These are phyloP conservation scores for Priceomyces fermenticarens DNA, from an alignment of 805 yeast genomes.

Conservation along the genomic window DNA sequence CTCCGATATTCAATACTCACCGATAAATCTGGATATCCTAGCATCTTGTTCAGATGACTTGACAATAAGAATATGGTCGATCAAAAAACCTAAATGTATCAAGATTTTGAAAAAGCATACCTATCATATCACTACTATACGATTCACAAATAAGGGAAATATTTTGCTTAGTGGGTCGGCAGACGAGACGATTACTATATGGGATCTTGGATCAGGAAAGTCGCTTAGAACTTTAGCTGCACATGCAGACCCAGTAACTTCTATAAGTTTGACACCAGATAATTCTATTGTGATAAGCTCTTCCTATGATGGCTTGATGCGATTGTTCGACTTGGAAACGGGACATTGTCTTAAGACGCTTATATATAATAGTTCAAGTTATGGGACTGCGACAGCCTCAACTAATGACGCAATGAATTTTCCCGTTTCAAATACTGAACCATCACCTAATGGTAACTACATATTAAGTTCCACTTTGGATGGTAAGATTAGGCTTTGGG, in stretches of 20 bases:
- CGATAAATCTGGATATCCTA: slow-evolving; percentile 59
- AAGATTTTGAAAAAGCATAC: slow-evolving; percentile 72
- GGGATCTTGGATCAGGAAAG: slow-evolving; percentile 77
- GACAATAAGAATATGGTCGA: slow-evolving; percentile 71
- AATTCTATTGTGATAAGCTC: slow-evolving; percentile 83
- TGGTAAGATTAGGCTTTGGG: slow-evolving; percentile 80
- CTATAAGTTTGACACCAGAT: slow-evolving; percentile 71
- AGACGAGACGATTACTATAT: slow-evolving; percentile 85
- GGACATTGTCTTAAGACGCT: slow-evolving; percentile 92
- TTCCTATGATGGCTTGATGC: slow-evolving; percentile 86
- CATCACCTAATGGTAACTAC: slow-evolving; percentile 79
- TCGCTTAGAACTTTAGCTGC: slow-evolving; percentile 82
- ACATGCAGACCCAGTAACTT: slow-evolving; percentile 85
- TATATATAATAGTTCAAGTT: slow-evolving; percentile 68
- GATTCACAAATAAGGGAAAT: slow-evolving; percentile 73
- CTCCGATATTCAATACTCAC: slow-evolving; percentile 75
- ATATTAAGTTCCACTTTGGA: slow-evolving; percentile 77
- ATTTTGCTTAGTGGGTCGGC: slow-evolving; percentile 77
- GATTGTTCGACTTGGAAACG: slow-evolving; percentile 81
- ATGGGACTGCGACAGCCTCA: slow-evolving; percentile 58
- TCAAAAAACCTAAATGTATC: slow-evolving; percentile 47
- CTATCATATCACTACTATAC: slow-evolving; percentile 72
- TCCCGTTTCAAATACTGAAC: slow-evolving; percentile 72
- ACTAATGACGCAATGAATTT: slow-evolving; percentile 46
- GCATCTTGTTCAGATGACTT: slow-evolving; percentile 89